Conservation (phyloP, 306 rosid species). For the Prosopis cineraria region DNA sequence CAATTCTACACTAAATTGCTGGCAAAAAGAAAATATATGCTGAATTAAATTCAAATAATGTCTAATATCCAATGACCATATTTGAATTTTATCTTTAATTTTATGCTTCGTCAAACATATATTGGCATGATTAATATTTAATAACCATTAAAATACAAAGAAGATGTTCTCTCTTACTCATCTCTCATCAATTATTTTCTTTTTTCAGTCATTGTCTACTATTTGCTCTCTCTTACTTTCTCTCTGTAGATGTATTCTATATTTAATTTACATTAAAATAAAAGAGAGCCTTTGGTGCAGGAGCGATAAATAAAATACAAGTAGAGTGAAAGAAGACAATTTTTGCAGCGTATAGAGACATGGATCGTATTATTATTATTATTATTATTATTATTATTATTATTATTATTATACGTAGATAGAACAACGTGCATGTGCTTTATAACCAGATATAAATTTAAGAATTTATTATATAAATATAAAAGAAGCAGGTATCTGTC, state of each 20-base stretch:
- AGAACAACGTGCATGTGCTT: not conserved
- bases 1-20: too few species aligned
- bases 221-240: slow-evolving; percentile 5
- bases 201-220: not conserved
- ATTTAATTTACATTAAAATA: not conserved
- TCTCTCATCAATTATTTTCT: not conserved
- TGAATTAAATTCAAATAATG: too few species aligned
- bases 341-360: slow-evolving; percentile 15
- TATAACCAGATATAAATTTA: not conserved
- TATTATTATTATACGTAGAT: not conserved
- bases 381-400: slow-evolving; percentile 14
- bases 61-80: too few species aligned
- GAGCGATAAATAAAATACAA: not conserved
- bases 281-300: not conserved
- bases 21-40: too few species aligned
- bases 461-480: slow-evolving; percentile 1
- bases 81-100: too few species aligned
- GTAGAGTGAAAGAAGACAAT: slow-evolving; percentile 38
- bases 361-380: slow-evolving; percentile 24
- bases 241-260: not conserved
- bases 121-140: too few species aligned
- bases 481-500: slow-evolving; percentile 25
- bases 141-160: too few species aligned
- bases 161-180: too few species aligned
- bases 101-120: too few species aligned